Evolutionary conservation across 345 rosid genomes (phyloP).

Genomic region (Anacardium occidentale): DNA sequence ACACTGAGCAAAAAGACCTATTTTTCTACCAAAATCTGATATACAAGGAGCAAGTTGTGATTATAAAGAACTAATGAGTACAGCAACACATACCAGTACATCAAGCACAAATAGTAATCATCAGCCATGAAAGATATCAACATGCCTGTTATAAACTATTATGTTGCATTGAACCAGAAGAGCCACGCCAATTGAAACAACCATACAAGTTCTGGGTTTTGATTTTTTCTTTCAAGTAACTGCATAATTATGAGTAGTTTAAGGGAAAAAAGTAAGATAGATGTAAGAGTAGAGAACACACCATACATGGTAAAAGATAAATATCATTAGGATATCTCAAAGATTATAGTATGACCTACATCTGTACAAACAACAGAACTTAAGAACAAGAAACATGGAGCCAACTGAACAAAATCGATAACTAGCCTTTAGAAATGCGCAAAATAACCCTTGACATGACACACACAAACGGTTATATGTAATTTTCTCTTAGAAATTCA

Average conservation of each 20-base stretch:
- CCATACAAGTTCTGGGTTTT: not conserved
- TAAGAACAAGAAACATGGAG: constrained; percentile 5
- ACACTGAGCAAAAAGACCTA: not conserved
- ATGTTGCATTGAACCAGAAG: not conserved
- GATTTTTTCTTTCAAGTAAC: not conserved
- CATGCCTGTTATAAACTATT: not conserved
- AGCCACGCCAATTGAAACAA: not conserved
- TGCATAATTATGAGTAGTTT: not conserved
- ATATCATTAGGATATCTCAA: not conserved
- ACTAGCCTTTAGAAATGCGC: not conserved
- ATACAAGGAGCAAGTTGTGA: not conserved
- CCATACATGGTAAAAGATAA: not conserved
- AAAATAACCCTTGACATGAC: not conserved
- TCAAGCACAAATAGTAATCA: too few relatives aligned
- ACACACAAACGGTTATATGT: not conserved
- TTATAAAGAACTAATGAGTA: not conserved
- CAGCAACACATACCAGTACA: too few relatives aligned
- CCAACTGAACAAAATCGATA: not conserved
- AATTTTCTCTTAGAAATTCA: not conserved
- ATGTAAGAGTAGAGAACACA: not conserved
- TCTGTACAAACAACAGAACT: not conserved
- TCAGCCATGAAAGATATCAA: too few relatives aligned
- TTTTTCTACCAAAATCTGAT: constrained; percentile 11
- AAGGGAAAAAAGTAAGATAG: not conserved
- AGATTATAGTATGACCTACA: not conserved